A percentile compares a stretch with the other conserved stretches of the same genome.
Conservation (phyloP, 352 stramenopile genomes). For the Plasmopara muralis region DNA sequence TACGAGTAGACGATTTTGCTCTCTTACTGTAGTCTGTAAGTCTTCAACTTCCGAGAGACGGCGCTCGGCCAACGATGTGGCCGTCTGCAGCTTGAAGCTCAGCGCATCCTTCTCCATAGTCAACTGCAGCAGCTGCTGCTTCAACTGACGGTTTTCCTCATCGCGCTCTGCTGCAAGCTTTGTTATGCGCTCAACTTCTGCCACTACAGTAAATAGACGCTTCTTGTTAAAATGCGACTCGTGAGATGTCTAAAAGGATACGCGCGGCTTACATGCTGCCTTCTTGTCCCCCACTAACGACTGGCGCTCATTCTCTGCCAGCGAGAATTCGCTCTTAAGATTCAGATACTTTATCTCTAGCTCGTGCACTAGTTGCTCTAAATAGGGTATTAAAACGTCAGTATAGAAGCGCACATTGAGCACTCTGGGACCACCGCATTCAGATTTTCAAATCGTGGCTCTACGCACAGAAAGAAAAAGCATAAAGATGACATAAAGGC, state of each 20-base stretch:
- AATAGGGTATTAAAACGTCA: slow-evolving; percentile 12
- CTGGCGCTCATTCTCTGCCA: slow-evolving; percentile 54
- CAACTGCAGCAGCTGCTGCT: slow-evolving; percentile 39
- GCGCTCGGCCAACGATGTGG: slow-evolving; percentile 47
- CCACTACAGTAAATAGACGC: slow-evolving; percentile 20
- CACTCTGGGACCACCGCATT: slow-evolving; percentile 1
- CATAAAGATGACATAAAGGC: not conserved
- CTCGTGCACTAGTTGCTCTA: slow-evolving; percentile 76
- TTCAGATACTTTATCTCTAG: slow-evolving; percentile 66
- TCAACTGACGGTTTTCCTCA: slow-evolving; percentile 20
- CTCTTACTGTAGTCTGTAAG: slow-evolving; percentile 47
- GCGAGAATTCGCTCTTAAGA: slow-evolving; percentile 51
- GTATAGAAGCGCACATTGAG: slow-evolving; percentile 4
- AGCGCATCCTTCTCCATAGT: slow-evolving; percentile 51
- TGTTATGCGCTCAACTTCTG: slow-evolving; percentile 25
- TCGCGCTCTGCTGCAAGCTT: slow-evolving; percentile 24
- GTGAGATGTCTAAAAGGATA: not conserved
- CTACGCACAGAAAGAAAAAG: not conserved
- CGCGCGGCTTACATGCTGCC: slow-evolving; percentile 28
- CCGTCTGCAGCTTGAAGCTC: slow-evolving; percentile 38
- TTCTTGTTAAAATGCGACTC: slow-evolving; percentile 8
- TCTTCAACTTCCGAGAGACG: slow-evolving; percentile 55
- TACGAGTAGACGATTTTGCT: slow-evolving; percentile 50
- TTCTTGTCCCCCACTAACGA: slow-evolving; percentile 38
- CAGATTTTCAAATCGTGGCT: not conserved